Conservation (phyloP, 1,139 yeast genomes). For the Suhomyces choctaworum region DNA sequence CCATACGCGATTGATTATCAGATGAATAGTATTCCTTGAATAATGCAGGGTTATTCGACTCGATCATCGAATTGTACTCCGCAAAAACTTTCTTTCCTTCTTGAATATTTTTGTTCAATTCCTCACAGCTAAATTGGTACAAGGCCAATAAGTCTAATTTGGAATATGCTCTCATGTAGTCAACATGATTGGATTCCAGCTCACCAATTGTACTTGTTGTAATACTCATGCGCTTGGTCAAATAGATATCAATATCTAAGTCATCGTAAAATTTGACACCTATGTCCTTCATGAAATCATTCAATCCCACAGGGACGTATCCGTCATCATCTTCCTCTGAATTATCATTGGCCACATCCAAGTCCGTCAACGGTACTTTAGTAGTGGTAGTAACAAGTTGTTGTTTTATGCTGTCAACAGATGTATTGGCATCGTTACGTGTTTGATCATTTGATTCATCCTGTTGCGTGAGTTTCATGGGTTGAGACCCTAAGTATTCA, state of each 20-base stretch:
- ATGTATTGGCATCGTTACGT: slow-evolving; percentile 1
- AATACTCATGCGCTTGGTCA: slow-evolving; percentile 27
- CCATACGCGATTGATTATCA: slow-evolving; percentile 35
- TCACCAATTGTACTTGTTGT: slow-evolving; percentile 18
- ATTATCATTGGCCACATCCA: slow-evolving; percentile 15
- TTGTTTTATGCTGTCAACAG: slow-evolving; percentile 6
- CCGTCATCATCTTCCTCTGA: slow-evolving; percentile 18
- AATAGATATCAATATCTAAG: slow-evolving; percentile 39
- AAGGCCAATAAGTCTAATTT: slow-evolving; percentile 39
- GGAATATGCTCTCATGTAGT: slow-evolving; percentile 38
- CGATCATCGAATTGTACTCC: slow-evolving; percentile 44
- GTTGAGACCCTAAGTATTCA: slow-evolving; percentile 17
- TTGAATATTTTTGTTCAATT: slow-evolving; percentile 49
- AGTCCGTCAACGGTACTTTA: slow-evolving; percentile 13
- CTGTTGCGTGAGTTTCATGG: slow-evolving; percentile 25
- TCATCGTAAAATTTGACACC: slow-evolving; percentile 56
- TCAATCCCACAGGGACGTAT: slow-evolving; percentile 37
- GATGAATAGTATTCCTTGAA: slow-evolving; percentile 49
- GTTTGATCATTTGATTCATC: slow-evolving; percentile 4
- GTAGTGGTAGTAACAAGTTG: slow-evolving; percentile 13
- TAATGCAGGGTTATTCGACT: slow-evolving; percentile 48
- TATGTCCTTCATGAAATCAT: slow-evolving; percentile 47
- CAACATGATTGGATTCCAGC: slow-evolving; percentile 17
- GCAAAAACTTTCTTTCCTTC: slow-evolving; percentile 49
- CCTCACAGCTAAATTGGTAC: slow-evolving; percentile 53